Base-by-base conservation (phyloP, 2,329 filamentous ascomycete genomes). In the Fusarium chlamydosporum region DNA sequence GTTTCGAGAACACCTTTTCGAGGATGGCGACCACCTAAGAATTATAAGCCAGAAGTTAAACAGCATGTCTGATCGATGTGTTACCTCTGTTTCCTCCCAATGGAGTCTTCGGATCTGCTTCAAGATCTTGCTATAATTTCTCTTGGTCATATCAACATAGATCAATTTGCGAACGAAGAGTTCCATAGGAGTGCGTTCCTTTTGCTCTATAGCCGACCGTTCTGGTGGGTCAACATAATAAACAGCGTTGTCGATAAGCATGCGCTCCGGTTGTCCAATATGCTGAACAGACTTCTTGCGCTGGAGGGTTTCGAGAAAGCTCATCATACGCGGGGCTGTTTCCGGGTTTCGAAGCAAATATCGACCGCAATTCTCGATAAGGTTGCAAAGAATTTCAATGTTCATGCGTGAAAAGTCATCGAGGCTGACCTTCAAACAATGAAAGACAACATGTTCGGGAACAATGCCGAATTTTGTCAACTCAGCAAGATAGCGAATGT, bases 321-420 rank as follows among this genome's bases (percentile, higher is more conserved):
- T 95, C 2, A 86, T 84, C 96, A 99, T 99, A 42, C 96, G 90
- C 10, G 95, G 95, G 11, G 92, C 91, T 0, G 96, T 98, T 66
- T 98, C 94, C 0, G 93, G 91, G 72, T 96, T 98, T 50, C 95
- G 92, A 61, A 99, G 86, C 23, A 99, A 84, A 79, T 97, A 99
- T 18, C 96, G 89, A 42, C 96, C 96, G 76, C 96, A 99, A 69
- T 98, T 98, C 78, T 99, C 96, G 23, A 99, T 85, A 29, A 99
- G 84, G 75, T 96, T 97, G 75, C 94, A 96, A 68, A 99, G 95
- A 73, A 99, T 97, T 79, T 99, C 96, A 68, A 99, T 97, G 76
- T 99, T 99, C 92, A 97, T 97, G 65, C 95, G 89, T 4, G 96
- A 97, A 76, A 99, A 99, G 76, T 99, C 96, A 74, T 99, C 96